These are phyloP conservation scores for Plasmodium inui DNA, from an alignment of 169 alveolate species.

Conservation along the genomic window DNA sequence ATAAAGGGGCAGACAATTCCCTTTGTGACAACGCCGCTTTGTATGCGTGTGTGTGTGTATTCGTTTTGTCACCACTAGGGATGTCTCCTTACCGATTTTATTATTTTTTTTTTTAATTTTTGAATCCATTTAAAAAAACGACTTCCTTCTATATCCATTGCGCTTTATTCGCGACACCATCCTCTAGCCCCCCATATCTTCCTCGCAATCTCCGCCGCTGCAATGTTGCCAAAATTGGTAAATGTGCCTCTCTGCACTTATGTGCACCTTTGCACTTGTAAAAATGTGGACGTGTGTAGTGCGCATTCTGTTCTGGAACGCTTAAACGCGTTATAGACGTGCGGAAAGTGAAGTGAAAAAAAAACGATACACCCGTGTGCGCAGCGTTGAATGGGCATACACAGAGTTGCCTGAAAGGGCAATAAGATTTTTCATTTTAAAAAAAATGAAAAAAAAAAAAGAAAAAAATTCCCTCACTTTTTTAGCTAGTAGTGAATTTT, in stretches of 20 bases:
- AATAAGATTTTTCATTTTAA: not conserved
- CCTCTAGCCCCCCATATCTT: not conserved
- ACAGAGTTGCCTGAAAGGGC: not conserved
- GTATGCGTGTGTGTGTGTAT: not conserved
- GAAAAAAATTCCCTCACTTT: not conserved
- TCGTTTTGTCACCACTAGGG: not conserved
- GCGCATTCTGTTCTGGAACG: not conserved
- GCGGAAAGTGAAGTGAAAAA: not conserved
- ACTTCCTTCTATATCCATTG: not conserved
- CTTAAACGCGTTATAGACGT: not conserved
- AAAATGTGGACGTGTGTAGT: not conserved
- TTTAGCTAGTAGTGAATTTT: not conserved
- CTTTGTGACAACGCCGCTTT: not conserved
- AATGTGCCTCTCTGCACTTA: slow-evolving; percentile 32
- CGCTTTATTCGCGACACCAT: not conserved
- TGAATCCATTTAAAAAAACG: not conserved
- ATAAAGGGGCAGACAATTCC: not conserved
- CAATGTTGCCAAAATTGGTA: not conserved
- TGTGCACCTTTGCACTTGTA: slow-evolving; percentile 17
- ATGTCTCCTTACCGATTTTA: not conserved
- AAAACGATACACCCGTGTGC: not conserved
- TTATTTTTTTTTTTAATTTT: not conserved
- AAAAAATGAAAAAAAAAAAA: not conserved
- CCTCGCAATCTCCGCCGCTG: not conserved
- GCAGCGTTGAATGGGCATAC: not conserved